Conservation (phyloP, 768 basidiomycete genomes). For the Suillus paluster region DNA sequence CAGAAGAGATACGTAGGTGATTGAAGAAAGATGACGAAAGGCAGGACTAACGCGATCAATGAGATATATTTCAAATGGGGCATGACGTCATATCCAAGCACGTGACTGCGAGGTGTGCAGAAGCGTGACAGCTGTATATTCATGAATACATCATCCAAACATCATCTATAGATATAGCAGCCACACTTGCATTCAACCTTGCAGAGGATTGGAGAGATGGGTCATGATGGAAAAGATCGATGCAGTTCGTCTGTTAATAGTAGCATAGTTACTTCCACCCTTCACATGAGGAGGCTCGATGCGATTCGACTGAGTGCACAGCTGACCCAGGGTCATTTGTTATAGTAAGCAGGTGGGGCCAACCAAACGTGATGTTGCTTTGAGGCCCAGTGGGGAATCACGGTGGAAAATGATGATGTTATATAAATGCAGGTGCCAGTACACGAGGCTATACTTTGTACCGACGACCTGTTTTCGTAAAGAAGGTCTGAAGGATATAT, state of each 20-base stretch:
- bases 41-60: too few relatives aligned
- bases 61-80: neutral
- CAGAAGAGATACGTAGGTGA: neutral
- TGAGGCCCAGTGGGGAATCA: neutral
- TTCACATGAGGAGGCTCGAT: neutral
- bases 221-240: too few relatives aligned
- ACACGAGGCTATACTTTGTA: constrained; percentile 72
- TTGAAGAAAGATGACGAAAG: neutral
- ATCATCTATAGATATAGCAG: too few relatives aligned
- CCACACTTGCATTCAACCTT: too few relatives aligned
- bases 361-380: neutral
- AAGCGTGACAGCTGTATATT: too few relatives aligned
- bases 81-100: neutral
- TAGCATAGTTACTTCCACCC: neutral
- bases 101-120: too few relatives aligned
- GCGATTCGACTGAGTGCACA: too few relatives aligned
- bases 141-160: too few relatives aligned
- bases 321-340: too few relatives aligned
- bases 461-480: constrained; percentile 88
- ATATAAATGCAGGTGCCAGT: neutral
- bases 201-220: too few relatives aligned
- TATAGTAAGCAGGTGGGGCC: neutral
- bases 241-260: too few relatives aligned
- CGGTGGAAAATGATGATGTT: neutral
- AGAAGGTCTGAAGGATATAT: constrained; percentile 94